Percentiles rank a stretch among this genome's conserved stretches.
Evolutionary conservation across 208 protist genomes (phyloP).

Genomic region (Wallacemonas sp.): DNA sequence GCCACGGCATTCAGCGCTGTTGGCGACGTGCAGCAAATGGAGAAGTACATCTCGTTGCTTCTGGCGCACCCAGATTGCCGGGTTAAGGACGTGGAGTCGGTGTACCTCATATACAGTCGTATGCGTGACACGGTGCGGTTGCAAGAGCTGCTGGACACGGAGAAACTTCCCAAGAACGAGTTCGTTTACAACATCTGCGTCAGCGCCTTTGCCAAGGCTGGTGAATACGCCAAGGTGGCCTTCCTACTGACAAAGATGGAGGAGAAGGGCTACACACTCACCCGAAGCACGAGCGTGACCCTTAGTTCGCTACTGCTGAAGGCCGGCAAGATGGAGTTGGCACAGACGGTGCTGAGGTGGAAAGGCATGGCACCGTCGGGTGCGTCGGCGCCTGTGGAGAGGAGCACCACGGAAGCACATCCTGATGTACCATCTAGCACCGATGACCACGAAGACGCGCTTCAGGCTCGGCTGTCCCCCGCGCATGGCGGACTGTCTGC

Average conservation of each 20-base stretch:
- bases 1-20: constrained; percentile 67
- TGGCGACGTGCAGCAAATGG: constrained; percentile 69
- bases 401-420: neutral
- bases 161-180: constrained; percentile 56
- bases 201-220: constrained; percentile 76
- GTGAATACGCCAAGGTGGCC: constrained; percentile 83
- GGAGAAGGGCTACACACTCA: constrained; percentile 58
- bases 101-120: constrained; percentile 82
- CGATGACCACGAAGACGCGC: neutral
- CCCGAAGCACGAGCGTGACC: constrained; percentile 79
- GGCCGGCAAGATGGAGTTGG: constrained; percentile 82
- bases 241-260: constrained; percentile 82
- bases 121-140: constrained; percentile 79
- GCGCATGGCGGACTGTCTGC: neutral
- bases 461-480: neutral
- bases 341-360: constrained; percentile 84
- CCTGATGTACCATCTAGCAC: too few species aligned
- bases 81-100: constrained; percentile 75
- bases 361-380: constrained; percentile 45
- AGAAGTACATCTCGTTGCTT: constrained; percentile 74
- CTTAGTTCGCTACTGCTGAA: constrained; percentile 89
- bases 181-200: constrained; percentile 89
- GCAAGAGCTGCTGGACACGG: constrained; percentile 80
- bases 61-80: constrained; percentile 73
- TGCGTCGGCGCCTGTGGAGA: neutral